Conservation (phyloP, 257 asterid genomes). For the Capsicum chinense region DNA sequence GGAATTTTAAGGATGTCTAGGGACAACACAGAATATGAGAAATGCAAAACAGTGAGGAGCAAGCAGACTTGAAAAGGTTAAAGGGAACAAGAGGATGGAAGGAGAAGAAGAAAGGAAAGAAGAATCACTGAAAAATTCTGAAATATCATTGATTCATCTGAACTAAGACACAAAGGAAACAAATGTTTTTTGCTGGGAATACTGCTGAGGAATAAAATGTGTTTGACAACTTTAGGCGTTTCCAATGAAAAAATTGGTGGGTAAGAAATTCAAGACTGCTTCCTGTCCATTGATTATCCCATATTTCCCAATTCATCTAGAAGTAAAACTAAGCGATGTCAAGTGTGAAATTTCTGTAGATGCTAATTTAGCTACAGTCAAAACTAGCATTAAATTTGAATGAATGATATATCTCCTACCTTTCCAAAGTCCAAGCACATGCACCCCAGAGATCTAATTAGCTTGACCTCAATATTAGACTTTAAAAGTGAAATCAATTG, state of each 20-base stretch:
- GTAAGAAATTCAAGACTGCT: not conserved
- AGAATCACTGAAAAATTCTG: not conserved
- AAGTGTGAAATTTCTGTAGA: not conserved
- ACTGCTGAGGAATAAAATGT: not conserved
- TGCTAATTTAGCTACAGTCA: conserved; percentile 10
- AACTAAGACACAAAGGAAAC: not conserved
- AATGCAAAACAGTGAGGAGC: conserved; percentile 1
- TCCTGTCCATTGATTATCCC: not conserved
- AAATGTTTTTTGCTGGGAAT: not conserved
- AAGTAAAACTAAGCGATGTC: not conserved
- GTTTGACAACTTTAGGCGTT: not conserved
- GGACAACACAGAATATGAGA: not conserved
- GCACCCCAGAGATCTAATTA: not conserved
- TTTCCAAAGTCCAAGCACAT: not conserved
- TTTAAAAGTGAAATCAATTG: not conserved
- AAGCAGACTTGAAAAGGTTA: conserved; percentile 12
- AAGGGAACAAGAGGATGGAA: not conserved
- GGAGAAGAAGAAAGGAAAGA: conserved; percentile 10
- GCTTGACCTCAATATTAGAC: not conserved
- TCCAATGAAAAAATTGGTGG: not conserved
- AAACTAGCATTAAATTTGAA: not conserved
- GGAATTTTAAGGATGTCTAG: not conserved
- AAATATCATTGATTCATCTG: not conserved
- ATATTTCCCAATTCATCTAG: conserved; percentile 24
- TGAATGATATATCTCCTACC: not conserved